Percentiles rank a stretch among this genome's conserved stretches.
These are phyloP conservation scores for Annona cherimola DNA, from an alignment of 164 flowering plant species.

Conservation along the genomic window DNA sequence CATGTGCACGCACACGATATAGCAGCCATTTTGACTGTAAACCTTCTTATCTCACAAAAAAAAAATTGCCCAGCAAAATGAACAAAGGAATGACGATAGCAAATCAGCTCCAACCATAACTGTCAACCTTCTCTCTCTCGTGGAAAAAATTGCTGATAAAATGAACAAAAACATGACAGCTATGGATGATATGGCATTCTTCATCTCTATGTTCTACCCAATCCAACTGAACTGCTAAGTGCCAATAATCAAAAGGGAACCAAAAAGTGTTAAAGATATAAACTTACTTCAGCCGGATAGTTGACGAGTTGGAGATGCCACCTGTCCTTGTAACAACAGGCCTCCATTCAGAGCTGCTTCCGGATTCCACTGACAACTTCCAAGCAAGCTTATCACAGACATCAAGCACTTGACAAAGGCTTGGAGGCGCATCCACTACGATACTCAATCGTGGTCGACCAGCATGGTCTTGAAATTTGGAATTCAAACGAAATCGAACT, in stretches of 20 bases:
- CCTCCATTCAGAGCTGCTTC: slow-evolving; percentile 83
- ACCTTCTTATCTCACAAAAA: no score
- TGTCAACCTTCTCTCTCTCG: no score
- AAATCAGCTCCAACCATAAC: no score
- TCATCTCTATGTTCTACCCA: no score
- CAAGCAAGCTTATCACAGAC: slow-evolving; percentile 54
- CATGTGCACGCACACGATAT: no score
- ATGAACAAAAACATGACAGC: no score
- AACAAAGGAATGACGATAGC: no score
- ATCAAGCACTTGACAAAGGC: slow-evolving; percentile 60
- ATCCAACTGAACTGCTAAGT: neutral
- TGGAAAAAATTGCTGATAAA: no score
- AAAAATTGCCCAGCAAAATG: no score
- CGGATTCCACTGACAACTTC: slow-evolving; percentile 46
- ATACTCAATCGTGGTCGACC: slow-evolving; percentile 77
- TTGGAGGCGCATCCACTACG: slow-evolving; percentile 55
- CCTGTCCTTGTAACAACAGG: slow-evolving; percentile 51
- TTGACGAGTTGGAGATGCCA: slow-evolving; percentile 54
- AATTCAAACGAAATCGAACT: slow-evolving; percentile 71
- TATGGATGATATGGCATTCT: no score
- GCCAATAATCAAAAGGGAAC: neutral
- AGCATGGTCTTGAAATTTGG: slow-evolving; percentile 62
- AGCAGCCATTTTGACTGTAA: no score
- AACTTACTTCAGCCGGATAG: slow-evolving; percentile 77
- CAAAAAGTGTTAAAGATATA: neutral